Conservation (phyloP, 2,329 filamentous ascomycete species). For the Phialophora macrospora region DNA sequence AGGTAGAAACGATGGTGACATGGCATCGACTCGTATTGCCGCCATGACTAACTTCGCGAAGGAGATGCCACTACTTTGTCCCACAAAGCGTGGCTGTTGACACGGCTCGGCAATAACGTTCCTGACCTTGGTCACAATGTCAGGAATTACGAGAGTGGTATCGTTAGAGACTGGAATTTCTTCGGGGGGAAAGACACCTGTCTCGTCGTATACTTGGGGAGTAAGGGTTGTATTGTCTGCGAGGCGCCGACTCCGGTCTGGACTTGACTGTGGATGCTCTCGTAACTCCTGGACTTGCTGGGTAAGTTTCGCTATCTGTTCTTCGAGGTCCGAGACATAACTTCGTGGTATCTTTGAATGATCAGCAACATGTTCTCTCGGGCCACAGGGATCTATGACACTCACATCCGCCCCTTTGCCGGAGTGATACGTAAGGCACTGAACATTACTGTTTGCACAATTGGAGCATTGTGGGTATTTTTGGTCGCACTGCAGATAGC, state of each 20-base stretch:
- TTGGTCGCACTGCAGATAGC: slow-evolving; percentile 37
- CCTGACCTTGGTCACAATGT: slow-evolving; percentile 21
- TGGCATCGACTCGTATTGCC: slow-evolving; percentile 37
- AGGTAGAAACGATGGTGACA: slow-evolving; percentile 14
- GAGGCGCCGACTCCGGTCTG: slow-evolving; percentile 4
- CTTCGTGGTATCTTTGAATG: slow-evolving; percentile 33
- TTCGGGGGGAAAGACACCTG: background rate
- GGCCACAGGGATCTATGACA: background rate
- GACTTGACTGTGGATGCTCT: slow-evolving; percentile 4
- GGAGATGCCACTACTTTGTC: slow-evolving; percentile 44
- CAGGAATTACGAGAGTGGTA: slow-evolving; percentile 12
- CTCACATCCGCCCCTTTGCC: slow-evolving; percentile 39
- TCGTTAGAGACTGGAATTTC: slow-evolving; percentile 11
- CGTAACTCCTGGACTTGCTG: slow-evolving; percentile 34
- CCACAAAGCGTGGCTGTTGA: slow-evolving; percentile 43
- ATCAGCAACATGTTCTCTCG: background rate
- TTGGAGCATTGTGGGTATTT: slow-evolving; percentile 39
- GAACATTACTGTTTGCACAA: slow-evolving; percentile 34
- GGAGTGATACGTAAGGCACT: slow-evolving; percentile 39
- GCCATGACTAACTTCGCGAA: slow-evolving; percentile 46
- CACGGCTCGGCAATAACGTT: slow-evolving; percentile 24
- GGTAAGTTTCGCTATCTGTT: slow-evolving; percentile 31
- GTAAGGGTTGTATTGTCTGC: slow-evolving; percentile 7
- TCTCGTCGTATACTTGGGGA: background rate
- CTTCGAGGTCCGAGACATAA: slow-evolving; percentile 40